Evolutionary conservation across 768 basidiomycete genomes (phyloP).

Genomic region (Tephrocybe sp.): DNA sequence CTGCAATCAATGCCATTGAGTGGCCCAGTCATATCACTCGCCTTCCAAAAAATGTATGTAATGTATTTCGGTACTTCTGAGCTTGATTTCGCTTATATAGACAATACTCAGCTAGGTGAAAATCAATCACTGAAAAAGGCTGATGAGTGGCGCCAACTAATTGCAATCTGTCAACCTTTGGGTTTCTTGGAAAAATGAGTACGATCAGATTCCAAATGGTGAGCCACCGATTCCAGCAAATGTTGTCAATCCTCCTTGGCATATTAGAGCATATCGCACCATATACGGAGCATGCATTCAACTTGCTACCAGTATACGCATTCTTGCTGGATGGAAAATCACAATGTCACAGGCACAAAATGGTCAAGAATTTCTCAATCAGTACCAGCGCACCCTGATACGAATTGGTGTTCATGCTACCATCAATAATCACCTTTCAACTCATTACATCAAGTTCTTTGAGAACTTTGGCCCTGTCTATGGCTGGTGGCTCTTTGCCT

Average conservation of each 20-base stretch:
- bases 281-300: slow-evolving; percentile 6
- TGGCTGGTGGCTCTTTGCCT: slow-evolving; percentile 34
- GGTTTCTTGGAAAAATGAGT: slow-evolving; percentile 22
- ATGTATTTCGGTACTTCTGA: not conserved
- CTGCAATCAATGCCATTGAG: slow-evolving; percentile 21
- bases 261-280: not conserved
- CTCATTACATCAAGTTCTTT: slow-evolving; percentile 24
- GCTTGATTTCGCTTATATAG: not conserved
- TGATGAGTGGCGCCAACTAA: slow-evolving; percentile 28
- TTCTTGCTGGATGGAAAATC: slow-evolving; percentile 20
- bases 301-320: slow-evolving; percentile 19
- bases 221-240: slow-evolving; percentile 19
- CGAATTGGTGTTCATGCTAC: slow-evolving; percentile 15
- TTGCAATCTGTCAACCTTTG: slow-evolving; percentile 28
- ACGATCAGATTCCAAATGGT: slow-evolving; percentile 19
- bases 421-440: slow-evolving; percentile 29
- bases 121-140: slow-evolving; percentile 33
- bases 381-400: slow-evolving; percentile 17
- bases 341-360: slow-evolving; percentile 20
- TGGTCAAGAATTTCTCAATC: slow-evolving; percentile 21
- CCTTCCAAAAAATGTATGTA: slow-evolving; percentile 32
- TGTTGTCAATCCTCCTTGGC: not conserved
- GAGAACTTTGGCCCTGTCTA: slow-evolving; percentile 29
- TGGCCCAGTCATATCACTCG: slow-evolving; percentile 31
- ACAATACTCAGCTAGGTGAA: slow-evolving; percentile 23